phyloP scores from a whole-genome alignment of 495 filamentous ascomycete species.

The Tetracladium marchalianum region DNA sequence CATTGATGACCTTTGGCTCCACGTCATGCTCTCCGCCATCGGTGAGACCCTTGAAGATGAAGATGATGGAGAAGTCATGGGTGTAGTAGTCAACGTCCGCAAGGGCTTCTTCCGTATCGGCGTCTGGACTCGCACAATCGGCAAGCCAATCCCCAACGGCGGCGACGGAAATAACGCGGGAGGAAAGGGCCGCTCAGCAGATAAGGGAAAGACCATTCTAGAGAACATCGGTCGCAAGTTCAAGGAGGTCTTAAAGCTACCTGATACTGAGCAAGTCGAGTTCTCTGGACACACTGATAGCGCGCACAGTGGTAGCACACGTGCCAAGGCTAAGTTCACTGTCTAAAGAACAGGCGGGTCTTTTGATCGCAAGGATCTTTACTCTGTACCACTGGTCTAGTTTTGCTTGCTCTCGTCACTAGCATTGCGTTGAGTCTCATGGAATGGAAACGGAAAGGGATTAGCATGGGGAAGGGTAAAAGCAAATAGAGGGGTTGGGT shows the following conservation, averaged over 20 bases:
- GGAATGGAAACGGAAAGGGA: too few relatives aligned
- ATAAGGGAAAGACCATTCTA: slow-evolving; percentile 77
- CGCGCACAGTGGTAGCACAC: slow-evolving; percentile 82
- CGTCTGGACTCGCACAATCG: slow-evolving; percentile 83
- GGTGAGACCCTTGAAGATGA: slow-evolving; percentile 95
- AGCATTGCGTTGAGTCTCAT: too few relatives aligned
- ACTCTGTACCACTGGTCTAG: too few relatives aligned
- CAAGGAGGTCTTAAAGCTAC: slow-evolving; percentile 79
- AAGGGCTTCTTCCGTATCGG: slow-evolving; percentile 97
- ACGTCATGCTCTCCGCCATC: slow-evolving; percentile 92
- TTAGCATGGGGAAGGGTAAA: too few relatives aligned
- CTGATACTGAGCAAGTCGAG: slow-evolving; percentile 66
- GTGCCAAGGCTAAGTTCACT: slow-evolving; percentile 87
- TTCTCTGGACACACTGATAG: slow-evolving; percentile 95
- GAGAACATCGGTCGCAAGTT: slow-evolving; percentile 76
- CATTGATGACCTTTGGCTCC: slow-evolving; percentile 94
- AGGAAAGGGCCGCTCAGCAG: slow-evolving; percentile 57
- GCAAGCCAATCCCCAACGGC: slow-evolving; percentile 66
- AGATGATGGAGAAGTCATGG: slow-evolving; percentile 96
- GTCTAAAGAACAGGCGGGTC: slow-evolving; percentile 42
- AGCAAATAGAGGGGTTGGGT: too few relatives aligned
- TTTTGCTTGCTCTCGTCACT: too few relatives aligned
- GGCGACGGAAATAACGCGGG: slow-evolving; percentile 58
- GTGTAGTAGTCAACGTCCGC: slow-evolving; percentile 96
- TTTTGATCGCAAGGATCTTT: too few relatives aligned